A percentile compares a stretch with the other conserved stretches of the same genome.
Conservation (phyloP, 2,329 filamentous ascomycete species). For the Trichoderma breve region DNA sequence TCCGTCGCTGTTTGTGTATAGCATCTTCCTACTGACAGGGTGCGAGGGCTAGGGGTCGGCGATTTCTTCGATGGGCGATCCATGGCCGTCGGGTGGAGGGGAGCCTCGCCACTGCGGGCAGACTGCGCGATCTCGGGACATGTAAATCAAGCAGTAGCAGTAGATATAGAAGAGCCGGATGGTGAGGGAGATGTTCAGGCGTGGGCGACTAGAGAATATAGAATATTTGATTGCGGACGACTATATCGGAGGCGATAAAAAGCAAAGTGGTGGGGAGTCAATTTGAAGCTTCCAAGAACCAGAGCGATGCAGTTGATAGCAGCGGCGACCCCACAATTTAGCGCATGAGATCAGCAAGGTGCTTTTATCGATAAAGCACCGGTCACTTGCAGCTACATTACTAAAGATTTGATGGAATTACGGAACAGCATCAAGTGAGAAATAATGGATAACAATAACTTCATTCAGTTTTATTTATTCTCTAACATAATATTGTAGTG, state of each 20-base stretch:
- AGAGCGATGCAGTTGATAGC: neutral
- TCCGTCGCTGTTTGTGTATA: slow-evolving; percentile 38
- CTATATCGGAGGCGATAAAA: neutral
- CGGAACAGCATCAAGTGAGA: neutral
- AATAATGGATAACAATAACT: neutral
- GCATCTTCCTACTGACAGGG: slow-evolving; percentile 37
- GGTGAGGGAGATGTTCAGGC: neutral
- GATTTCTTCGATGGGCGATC: slow-evolving; percentile 11
- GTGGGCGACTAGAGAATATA: neutral
- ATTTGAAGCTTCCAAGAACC: neutral
- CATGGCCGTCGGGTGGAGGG: slow-evolving; percentile 21
- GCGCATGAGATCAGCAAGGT: neutral
- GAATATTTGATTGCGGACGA: neutral
- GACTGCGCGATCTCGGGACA: slow-evolving; percentile 15
- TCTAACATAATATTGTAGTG: neutral
- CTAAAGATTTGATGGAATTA: neutral
- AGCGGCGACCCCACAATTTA: slow-evolving; percentile 8
- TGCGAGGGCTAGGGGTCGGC: neutral
- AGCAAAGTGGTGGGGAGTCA: neutral
- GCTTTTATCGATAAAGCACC: slow-evolving; percentile 13
- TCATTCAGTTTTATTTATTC: neutral
- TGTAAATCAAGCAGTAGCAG: neutral
- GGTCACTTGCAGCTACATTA: neutral
- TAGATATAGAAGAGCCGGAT: too few relatives aligned
- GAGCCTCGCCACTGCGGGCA: slow-evolving; percentile 18